Base-by-base conservation (phyloP, 306 rosid genomes). In the Luffa acutangula region DNA sequence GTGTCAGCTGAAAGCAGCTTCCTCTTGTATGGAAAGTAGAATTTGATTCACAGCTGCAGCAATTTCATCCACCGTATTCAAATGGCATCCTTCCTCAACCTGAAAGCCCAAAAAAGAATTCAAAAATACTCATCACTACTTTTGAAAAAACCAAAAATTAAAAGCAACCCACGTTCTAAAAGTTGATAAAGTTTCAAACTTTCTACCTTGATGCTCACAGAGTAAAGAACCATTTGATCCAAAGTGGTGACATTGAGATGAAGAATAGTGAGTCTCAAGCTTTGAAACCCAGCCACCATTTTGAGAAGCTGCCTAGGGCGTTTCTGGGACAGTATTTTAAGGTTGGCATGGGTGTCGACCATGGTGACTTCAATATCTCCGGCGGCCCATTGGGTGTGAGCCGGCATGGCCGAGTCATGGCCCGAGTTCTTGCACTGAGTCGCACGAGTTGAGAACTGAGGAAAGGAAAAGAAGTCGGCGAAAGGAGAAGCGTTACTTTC, bases 321-420 rank as follows among this genome's bases (percentile, higher is more conserved):
- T 87, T 88, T 92, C 87, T 87, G 86, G 0, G 93, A 84, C 6
- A 91, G 81, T 36, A 95, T 87, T 81, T 95, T 92, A 2, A 95
- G 75, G 80, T 92, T 95, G 42, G 97, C 98, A 57, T 95, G 98
- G 82, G 75, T 87, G 33, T 95, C 97, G 31, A 91, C 89, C 96
- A 95, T 82, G 72, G 91, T 92, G 10, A 95, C 98, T 86, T 95
- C 97, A 78, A 95, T 91, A 75, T 95, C 97, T 6, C 93, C 97
- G 0, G 84, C 82, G 41, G 85, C 79, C 81, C 84, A 80, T 63
- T 83, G 85, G 58, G 76, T 54, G 18, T 31, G 74, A 17, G 60
- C 7, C 1, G 31, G 31, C 31, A 33, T 14, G 25, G 78, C 17
- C 5, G 85, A 21, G 57, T 59, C 84, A 64, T 11, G n/a, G 14